Percentiles rank a stretch among this genome's conserved stretches.
phyloP scores from a whole-genome alignment of 163 green algal genomes.

The Smithsoniella earleae region DNA sequence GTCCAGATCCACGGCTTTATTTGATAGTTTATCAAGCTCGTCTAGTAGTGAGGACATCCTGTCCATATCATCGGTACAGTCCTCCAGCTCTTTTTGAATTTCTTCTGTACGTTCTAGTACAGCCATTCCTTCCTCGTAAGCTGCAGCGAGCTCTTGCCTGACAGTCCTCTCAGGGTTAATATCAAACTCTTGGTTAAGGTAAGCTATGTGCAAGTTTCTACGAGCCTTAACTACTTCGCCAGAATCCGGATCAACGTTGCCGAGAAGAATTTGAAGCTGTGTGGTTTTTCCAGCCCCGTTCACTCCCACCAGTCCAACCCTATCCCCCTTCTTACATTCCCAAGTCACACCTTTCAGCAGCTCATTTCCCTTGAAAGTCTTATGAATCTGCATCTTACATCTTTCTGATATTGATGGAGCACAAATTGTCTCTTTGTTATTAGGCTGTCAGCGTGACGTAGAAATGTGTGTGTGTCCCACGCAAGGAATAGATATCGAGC shows the following conservation, averaged over 20 bases:
- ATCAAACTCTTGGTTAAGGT: constrained; percentile 94
- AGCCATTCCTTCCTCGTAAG: constrained; percentile 58
- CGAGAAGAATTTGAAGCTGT: constrained; percentile 95
- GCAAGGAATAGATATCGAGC: not conserved
- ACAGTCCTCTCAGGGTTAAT: constrained; percentile 82
- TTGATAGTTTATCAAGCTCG: constrained; percentile 74
- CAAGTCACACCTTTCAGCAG: constrained; percentile 82
- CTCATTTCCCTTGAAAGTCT: constrained; percentile 92
- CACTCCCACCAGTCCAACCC: constrained; percentile 91
- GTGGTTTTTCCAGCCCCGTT: constrained; percentile 98
- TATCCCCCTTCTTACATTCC: constrained; percentile 94
- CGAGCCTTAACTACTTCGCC: constrained; percentile 81
- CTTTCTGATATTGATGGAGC: too few relatives aligned
- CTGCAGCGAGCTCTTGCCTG: constrained; percentile 87
- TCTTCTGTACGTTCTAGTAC: constrained; percentile 44
- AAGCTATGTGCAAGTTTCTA: constrained; percentile 81
- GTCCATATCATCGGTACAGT: constrained; percentile 84
- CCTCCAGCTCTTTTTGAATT: constrained; percentile 74
- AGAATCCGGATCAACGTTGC: constrained; percentile 67
- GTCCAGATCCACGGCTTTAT: constrained; percentile 65
- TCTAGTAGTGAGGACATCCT: constrained; percentile 65
- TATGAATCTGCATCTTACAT: constrained; percentile 66
- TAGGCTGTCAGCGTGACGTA: not conserved
- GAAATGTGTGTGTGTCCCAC: constrained; percentile 1
- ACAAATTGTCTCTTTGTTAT: constrained; percentile 25